Evolutionary conservation across 495 filamentous ascomycete genomes (phyloP).

Genomic region (Penicillium cinerascens): DNA sequence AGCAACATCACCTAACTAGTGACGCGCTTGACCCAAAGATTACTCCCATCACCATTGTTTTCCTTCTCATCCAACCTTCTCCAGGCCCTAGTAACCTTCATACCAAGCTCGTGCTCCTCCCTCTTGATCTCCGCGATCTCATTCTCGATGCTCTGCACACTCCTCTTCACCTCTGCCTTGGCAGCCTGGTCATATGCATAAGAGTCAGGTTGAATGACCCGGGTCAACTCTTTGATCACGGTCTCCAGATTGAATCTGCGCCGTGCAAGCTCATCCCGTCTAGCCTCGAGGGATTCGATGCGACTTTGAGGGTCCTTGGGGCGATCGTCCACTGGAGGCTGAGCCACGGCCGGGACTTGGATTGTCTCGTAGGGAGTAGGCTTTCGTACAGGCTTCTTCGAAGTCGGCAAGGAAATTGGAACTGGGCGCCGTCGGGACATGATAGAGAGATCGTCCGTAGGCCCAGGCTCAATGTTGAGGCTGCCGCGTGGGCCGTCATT

Average conservation of each 20-base stretch:
- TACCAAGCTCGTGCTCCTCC: slow-evolving; percentile 80
- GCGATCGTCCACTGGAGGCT: slow-evolving; percentile 54
- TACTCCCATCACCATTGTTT: slow-evolving; percentile 63
- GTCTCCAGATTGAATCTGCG: slow-evolving; percentile 68
- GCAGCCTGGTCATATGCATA: slow-evolving; percentile 54
- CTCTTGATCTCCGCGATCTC: slow-evolving; percentile 77
- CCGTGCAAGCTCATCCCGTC: slow-evolving; percentile 59
- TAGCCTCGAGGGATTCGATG: slow-evolving; percentile 63
- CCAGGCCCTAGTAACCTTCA: slow-evolving; percentile 77
- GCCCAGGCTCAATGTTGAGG: slow-evolving; percentile 31
- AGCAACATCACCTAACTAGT: slow-evolving; percentile 37
- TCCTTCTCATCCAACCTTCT: slow-evolving; percentile 72
- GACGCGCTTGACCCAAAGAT: slow-evolving; percentile 78
- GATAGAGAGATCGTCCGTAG: slow-evolving; percentile 36
- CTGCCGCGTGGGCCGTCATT: slow-evolving; percentile 44
- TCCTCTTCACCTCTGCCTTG: slow-evolving; percentile 67
- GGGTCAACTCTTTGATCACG: slow-evolving; percentile 68
- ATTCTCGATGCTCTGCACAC: slow-evolving; percentile 62
- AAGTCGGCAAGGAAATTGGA: slow-evolving; percentile 38
- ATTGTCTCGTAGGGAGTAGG: slow-evolving; percentile 52
- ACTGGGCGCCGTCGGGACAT: slow-evolving; percentile 49
- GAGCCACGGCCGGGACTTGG: slow-evolving; percentile 45
- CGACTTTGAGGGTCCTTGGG: slow-evolving; percentile 53
- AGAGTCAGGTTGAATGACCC: slow-evolving; percentile 54
- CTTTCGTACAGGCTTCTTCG: slow-evolving; percentile 45